Base-by-base conservation (phyloP, 257 asterid genomes). In the Fraxinus quadrangulata region DNA sequence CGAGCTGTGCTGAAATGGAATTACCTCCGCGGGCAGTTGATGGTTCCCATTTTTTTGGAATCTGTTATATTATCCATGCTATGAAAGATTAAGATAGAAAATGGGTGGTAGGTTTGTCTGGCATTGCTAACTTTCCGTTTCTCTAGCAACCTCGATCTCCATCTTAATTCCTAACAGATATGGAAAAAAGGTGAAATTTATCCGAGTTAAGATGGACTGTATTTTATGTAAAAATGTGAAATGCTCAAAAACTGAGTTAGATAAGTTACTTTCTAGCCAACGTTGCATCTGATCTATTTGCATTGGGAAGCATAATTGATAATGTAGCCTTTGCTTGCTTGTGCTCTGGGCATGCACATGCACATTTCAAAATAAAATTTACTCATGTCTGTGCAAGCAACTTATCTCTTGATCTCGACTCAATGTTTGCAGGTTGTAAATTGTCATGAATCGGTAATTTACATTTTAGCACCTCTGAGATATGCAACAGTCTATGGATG, bases 381-480 rank as follows among this genome's bases (percentile, higher is more conserved):
- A 73, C 77, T 42, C 69, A 39, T 59, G 23, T 59, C 67, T 6
- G 9, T 61, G 30, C 68, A 23, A 23, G 54, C 65, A 76, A 17
- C 78, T 80, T 70, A 23, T 69, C 45, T 33, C 66, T 21, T 51
- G 65, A 51, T 51, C 10, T 33, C 65, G 72, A 72, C 21, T 80
- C 76, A 76, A 3, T 75, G 37, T 75, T 80, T 79, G 74, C 88
- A 94, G 97, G 96, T 94, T 73, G 85, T 92, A 72, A 94, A 94
- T 88, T 94, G 99, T 86, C 99, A 94, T 49, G 99, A 94, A 84
- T 94, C 99, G 3, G 97, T 89, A 30, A 92, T 94, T 81, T 94
- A 94, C 85, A 85, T 94, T 75, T 83, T 94, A 85, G 97, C 99
- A 67, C 97, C 99, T 77, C 82, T 94, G 82, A 87, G 71, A 84